Evolutionary conservation across 2,329 filamentous ascomycete species (phyloP), one percentile per base, ranked within the genome.

Genomic region (Teratosphaeria epicoccoides): DNA sequence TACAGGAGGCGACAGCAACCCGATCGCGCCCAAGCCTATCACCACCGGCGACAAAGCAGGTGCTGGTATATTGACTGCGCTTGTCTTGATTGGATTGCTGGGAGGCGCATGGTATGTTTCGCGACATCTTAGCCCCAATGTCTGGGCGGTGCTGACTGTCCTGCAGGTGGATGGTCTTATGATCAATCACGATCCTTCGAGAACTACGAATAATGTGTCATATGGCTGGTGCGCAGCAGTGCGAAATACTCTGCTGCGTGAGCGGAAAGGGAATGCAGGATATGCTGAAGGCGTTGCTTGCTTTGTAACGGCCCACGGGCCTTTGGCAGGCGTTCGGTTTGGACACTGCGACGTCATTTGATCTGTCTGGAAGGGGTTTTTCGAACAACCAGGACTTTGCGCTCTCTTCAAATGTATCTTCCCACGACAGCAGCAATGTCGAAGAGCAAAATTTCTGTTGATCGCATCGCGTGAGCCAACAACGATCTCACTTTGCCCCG

Each of bases 1-100:
- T 49, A 62, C 68, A 3, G 64, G 63, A 46, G 60, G 54, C 52
- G 56, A 58, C 45, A 49, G 54, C 20, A 58, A 65, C 12, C 61
- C 59, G n/a, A 60, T 51, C n/a, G 61, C 67, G 6, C 65, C 63
- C 48, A 54, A 66, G 40, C 54, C 68, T 1, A 73, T 82, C 29
- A 79, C 77, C 2, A 73, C 73, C 1, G 81, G 75, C 10, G 85
- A 89, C 62, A 79, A 73, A 55, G 83, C 79, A 5, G 87, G 84
- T 10, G 85, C 85, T 84, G n/a, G 73, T 10, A 77, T 88, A 54
- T 56, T 81, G 48, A 90, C 85, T 1, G 66, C 79, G 5, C 66
- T 84, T 2, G 64, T 87, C 1, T 61, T 75, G 5, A 68, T 73
- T 6, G 70, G 86, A 37, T 55, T 85, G 10, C 71, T 73, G 1